Evolutionary conservation across 371 early-diverging fungal genomes (phyloP).

Genomic region (Mortierella sp.): DNA sequence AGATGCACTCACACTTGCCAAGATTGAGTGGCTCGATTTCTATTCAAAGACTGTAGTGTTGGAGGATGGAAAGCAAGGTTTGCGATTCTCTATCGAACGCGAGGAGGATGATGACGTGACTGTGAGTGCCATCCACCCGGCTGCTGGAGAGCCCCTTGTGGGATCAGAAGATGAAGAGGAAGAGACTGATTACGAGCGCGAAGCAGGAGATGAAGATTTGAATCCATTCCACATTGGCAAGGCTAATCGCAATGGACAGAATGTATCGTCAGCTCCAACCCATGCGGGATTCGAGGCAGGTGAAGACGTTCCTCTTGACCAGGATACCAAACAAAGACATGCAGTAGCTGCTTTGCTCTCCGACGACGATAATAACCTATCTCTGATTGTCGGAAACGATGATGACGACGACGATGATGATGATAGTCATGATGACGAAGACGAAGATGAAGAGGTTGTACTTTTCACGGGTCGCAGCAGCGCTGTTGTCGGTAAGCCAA

Average conservation of each 20-base stretch:
- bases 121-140: conserved; percentile 11
- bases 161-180: conserved; percentile 29
- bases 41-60: conserved; percentile 19
- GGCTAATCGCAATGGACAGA: conserved; percentile 1
- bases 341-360: conserved; percentile 46
- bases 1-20: conserved; percentile 38
- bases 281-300: background rate
- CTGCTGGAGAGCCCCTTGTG: conserved; percentile 10
- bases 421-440: conserved; percentile 44
- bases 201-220: conserved; percentile 41
- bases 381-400: conserved; percentile 38
- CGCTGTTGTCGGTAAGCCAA: conserved; percentile 33
- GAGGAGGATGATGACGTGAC: conserved; percentile 29
- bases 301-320: conserved; percentile 18
- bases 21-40: conserved; percentile 36
- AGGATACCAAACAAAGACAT: conserved; percentile 38
- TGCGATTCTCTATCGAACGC: conserved; percentile 27
- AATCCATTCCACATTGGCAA: conserved; percentile 31
- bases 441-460: conserved; percentile 48
- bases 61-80: conserved; percentile 21
- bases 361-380: conserved; percentile 51
- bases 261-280: background rate
- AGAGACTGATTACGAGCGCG: conserved; percentile 43
- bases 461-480: conserved; percentile 51
- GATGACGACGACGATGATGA: conserved; percentile 43